A percentile compares a stretch with the other conserved stretches of the same genome.
Conservation (phyloP, 1,139 yeast genomes). For the Lodderomyces oxycetoniae region DNA sequence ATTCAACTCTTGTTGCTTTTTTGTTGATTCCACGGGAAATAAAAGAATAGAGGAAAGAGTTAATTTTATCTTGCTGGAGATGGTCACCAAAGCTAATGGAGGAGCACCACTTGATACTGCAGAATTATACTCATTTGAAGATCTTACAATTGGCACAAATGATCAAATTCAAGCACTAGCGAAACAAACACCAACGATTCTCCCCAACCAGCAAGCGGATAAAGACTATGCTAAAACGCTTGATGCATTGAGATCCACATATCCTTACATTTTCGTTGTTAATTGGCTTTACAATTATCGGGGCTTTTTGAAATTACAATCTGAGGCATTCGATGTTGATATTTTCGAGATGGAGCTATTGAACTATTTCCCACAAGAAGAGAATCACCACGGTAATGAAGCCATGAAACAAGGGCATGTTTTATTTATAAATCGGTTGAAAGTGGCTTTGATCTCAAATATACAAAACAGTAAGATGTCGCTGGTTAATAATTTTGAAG, state of each 20-base stretch:
- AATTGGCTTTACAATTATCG: slow-evolving; percentile 50
- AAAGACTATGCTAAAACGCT: slow-evolving; percentile 9
- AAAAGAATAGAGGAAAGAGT: too few species aligned
- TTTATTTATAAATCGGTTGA: slow-evolving; percentile 38
- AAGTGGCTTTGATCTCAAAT: slow-evolving; percentile 34
- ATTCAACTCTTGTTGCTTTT: too few species aligned
- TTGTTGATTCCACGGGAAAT: too few species aligned
- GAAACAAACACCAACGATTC: slow-evolving; percentile 22
- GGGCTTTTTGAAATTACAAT: slow-evolving; percentile 38
- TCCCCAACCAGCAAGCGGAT: slow-evolving; percentile 21
- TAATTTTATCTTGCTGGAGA: too few species aligned
- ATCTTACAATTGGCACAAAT: slow-evolving; percentile 4
- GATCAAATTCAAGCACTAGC: slow-evolving; percentile 14
- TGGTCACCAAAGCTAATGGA: background rate
- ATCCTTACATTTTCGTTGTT: slow-evolving; percentile 41
- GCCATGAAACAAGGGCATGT: slow-evolving; percentile 3
- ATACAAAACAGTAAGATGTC: slow-evolving; percentile 26
- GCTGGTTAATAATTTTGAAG: slow-evolving; percentile 37
- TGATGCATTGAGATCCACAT: slow-evolving; percentile 21
- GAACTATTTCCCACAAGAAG: slow-evolving; percentile 18
- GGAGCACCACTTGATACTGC: background rate
- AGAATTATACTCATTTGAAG: background rate
- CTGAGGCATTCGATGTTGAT: slow-evolving; percentile 50
- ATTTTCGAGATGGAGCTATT: slow-evolving; percentile 52
- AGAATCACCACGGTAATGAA: background rate